Conservation (phyloP, 1,284 basidiomycete species). For the Coriolopsis trogii region DNA sequence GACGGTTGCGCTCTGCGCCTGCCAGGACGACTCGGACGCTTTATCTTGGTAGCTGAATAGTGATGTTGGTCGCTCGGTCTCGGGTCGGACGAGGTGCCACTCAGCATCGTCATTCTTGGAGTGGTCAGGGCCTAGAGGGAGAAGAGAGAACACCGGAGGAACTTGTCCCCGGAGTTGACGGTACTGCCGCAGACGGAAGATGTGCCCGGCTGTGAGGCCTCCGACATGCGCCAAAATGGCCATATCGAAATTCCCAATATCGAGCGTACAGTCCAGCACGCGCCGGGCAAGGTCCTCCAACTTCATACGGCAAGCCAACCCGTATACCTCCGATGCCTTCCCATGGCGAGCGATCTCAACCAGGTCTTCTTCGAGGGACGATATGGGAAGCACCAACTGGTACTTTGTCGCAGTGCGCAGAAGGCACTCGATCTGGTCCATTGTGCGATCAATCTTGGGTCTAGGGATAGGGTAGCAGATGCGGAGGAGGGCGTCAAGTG, state of each 20-base stretch:
- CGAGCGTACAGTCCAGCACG: conserved; percentile 4
- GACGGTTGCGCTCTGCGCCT: too few relatives aligned
- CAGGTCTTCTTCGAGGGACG: conserved; percentile 6
- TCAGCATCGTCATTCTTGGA: conserved; percentile 26
- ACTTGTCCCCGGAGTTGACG: background rate
- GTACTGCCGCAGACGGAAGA: conserved; percentile 5
- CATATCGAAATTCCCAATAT: background rate
- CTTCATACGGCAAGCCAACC: conserved; percentile 7
- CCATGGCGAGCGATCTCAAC: background rate
- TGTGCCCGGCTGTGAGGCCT: background rate
- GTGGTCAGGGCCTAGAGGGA: too few relatives aligned
- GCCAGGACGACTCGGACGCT: too few relatives aligned
- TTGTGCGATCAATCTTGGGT: background rate
- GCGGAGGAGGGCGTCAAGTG: conserved; percentile 38
- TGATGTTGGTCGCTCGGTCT: too few relatives aligned
- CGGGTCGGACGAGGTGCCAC: too few relatives aligned
- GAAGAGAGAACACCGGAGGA: background rate
- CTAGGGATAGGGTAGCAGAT: conserved; percentile 39
- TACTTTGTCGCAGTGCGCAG: conserved; percentile 16
- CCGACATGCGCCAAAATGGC: background rate
- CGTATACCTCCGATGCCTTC: conserved; percentile 6
- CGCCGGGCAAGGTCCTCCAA: conserved; percentile 12
- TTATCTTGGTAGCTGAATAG: too few relatives aligned
- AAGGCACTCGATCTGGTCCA: conserved; percentile 1
- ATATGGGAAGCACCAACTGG: conserved; percentile 14